A percentile compares a stretch with the other conserved stretches of the same genome.
These are phyloP conservation scores for Adansonia digitata DNA, from an alignment of 345 rosid species.

Conservation along the genomic window DNA sequence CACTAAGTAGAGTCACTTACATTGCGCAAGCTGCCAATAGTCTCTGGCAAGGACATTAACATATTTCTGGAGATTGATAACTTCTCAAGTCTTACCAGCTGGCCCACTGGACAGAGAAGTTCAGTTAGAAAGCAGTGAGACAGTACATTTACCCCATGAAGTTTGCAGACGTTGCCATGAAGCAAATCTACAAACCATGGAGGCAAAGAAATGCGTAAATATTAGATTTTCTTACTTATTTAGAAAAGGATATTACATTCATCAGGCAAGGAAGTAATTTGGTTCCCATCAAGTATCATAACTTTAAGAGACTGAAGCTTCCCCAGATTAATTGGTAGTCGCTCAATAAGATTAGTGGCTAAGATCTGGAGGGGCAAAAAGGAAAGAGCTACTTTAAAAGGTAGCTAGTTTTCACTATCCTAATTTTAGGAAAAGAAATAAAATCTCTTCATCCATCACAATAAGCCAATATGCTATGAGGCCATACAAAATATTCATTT, in stretches of 20 bases:
- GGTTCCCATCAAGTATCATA: conserved; percentile 84
- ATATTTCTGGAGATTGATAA: conserved; percentile 71
- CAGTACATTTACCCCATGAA: not conserved
- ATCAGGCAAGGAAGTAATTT: conserved; percentile 71
- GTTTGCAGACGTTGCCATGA: conserved; percentile 10
- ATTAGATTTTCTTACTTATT: conserved; percentile 25
- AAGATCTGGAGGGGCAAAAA: conserved; percentile 45
- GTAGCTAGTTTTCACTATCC: not conserved
- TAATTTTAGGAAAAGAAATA: not conserved
- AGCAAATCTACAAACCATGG: conserved; percentile 15
- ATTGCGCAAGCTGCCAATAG: conserved; percentile 93
- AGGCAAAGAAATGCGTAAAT: conserved; percentile 8
- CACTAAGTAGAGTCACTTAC: conserved; percentile 42
- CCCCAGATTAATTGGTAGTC: conserved; percentile 77
- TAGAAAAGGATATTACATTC: conserved; percentile 65
- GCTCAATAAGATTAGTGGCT: conserved; percentile 64
- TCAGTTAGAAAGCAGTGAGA: conserved; percentile 11
- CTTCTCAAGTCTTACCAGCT: conserved; percentile 83
- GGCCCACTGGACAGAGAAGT: conserved; percentile 60
- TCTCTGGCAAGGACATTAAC: conserved; percentile 72
- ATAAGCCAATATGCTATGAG: not conserved
- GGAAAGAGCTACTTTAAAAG: not conserved
- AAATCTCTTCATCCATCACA: not conserved
- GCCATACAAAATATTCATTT: not conserved
- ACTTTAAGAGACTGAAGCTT: conserved; percentile 85